These are phyloP conservation scores for Monosporascus sp. DNA, from an alignment of 2,329 filamentous ascomycete genomes.

Conservation along the genomic window DNA sequence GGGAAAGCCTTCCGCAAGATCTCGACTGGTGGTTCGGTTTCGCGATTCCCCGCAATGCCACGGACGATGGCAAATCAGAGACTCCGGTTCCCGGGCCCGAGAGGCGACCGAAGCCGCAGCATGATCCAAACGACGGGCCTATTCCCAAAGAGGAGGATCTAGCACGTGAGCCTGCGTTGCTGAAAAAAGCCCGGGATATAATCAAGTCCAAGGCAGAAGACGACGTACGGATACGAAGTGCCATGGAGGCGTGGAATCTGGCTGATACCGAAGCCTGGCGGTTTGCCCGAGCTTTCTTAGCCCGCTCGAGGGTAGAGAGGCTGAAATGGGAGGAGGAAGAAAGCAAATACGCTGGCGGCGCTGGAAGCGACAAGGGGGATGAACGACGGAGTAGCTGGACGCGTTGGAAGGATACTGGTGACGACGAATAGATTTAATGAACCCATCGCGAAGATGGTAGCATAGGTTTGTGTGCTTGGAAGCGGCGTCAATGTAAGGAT, in stretches of 20 bases:
- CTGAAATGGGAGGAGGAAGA: conserved; percentile 67
- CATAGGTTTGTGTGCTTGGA: not conserved
- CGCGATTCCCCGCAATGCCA: conserved; percentile 56
- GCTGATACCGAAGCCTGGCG: conserved; percentile 75
- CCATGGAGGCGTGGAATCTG: conserved; percentile 62
- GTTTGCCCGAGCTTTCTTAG: conserved; percentile 64
- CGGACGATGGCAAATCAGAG: conserved; percentile 47
- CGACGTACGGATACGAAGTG: conserved; percentile 44
- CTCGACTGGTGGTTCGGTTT: conserved; percentile 92
- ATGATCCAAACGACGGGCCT: conserved; percentile 43
- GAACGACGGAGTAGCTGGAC: conserved; percentile 26
- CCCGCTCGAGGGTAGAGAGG: conserved; percentile 57
- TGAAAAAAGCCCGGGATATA: conserved; percentile 49
- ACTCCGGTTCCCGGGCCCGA: conserved; percentile 56
- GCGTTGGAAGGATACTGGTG: conserved; percentile 31
- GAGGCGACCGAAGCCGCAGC: conserved; percentile 45
- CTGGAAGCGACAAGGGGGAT: conserved; percentile 43
- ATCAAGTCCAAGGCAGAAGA: conserved; percentile 35
- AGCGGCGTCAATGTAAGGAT: not conserved
- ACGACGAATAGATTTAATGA: conserved; percentile 2
- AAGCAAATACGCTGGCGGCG: conserved; percentile 56
- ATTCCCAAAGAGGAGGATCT: conserved; percentile 48
- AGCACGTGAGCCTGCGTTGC: conserved; percentile 47
- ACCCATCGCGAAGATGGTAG: not conserved
- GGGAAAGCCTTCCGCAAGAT: conserved; percentile 54